Evolutionary conservation across 805 yeast species (phyloP).

Genomic region (Debaryomyces hansenii): DNA sequence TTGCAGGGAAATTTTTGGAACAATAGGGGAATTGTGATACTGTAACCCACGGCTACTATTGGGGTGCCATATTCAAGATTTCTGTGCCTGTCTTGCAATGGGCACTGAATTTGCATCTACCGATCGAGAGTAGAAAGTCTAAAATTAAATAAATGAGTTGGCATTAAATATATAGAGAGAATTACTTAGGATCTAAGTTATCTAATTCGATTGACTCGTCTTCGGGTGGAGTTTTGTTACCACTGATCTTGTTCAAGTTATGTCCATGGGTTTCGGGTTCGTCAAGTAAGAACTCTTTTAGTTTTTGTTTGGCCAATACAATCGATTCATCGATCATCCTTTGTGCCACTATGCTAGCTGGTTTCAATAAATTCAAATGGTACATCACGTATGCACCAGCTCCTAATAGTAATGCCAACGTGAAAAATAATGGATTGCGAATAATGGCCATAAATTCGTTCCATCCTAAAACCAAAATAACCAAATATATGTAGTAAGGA

Average conservation of each 20-base stretch:
- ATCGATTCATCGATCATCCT: conserved; percentile 59
- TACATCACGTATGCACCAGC: conserved; percentile 70
- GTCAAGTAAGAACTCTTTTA: conserved; percentile 59
- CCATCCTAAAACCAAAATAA: conserved; percentile 85
- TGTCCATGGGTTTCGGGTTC: conserved; percentile 34
- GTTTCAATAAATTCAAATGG: conserved; percentile 71
- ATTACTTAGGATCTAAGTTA: too few species aligned
- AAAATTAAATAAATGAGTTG: too few species aligned
- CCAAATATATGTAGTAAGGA: conserved; percentile 77
- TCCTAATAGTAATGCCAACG: conserved; percentile 54
- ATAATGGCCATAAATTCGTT: conserved; percentile 88
- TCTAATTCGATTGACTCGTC: conserved; percentile 18
- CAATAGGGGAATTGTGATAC: too few species aligned
- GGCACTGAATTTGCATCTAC: too few species aligned
- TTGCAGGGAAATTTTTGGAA: too few species aligned
- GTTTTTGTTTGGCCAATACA: conserved; percentile 55
- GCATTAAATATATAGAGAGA: too few species aligned
- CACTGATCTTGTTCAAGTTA: conserved; percentile 14
- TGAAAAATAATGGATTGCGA: conserved; percentile 80
- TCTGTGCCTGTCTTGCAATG: too few species aligned
- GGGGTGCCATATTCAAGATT: too few species aligned
- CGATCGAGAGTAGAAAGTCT: too few species aligned
- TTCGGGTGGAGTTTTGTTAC: conserved; percentile 2
- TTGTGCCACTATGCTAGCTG: conserved; percentile 60
- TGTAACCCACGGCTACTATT: too few species aligned